A percentile compares a stretch with the other conserved stretches of the same genome.
These are phyloP conservation scores for Pilaira anomala DNA, from an alignment of 192 early-diverging fungal species.

Conservation along the genomic window DNA sequence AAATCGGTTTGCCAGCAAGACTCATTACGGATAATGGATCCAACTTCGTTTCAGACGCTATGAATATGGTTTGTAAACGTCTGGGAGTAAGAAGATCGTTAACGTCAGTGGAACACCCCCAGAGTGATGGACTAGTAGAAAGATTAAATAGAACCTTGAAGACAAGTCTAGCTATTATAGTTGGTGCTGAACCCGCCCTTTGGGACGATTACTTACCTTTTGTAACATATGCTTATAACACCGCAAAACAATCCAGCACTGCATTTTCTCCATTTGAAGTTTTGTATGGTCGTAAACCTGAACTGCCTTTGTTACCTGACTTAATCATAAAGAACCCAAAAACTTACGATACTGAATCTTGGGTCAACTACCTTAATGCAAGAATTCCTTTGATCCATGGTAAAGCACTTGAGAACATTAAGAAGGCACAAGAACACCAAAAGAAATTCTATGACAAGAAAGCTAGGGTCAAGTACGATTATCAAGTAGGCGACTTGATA, in stretches of 20 bases:
- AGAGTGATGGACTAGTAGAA: conserved; percentile 15
- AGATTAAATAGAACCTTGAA: conserved; percentile 4
- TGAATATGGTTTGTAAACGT: background rate
- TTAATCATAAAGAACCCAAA: background rate
- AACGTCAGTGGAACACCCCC: conserved; percentile 11
- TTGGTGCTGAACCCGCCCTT: background rate
- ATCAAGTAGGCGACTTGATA: background rate
- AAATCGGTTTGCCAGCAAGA: conserved; percentile 1
- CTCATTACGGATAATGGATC: too few species aligned
- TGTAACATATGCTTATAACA: conserved; percentile 17
- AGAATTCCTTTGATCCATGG: background rate
- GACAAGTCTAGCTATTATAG: background rate
- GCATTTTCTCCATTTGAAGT: conserved; percentile 5
- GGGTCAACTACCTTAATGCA: background rate
- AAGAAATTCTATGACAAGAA: background rate
- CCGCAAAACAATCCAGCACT: background rate
- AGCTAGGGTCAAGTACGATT: background rate
- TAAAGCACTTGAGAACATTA: background rate
- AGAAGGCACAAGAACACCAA: background rate
- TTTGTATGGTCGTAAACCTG: conserved; percentile 5
- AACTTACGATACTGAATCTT: conserved; percentile 4
- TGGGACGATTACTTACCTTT: background rate
- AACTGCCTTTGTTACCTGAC: background rate
- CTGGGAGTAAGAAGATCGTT: background rate
- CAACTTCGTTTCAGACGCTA: background rate